Base-by-base conservation (phyloP, 768 basidiomycete genomes). In the Pisolithus marmoratus region DNA sequence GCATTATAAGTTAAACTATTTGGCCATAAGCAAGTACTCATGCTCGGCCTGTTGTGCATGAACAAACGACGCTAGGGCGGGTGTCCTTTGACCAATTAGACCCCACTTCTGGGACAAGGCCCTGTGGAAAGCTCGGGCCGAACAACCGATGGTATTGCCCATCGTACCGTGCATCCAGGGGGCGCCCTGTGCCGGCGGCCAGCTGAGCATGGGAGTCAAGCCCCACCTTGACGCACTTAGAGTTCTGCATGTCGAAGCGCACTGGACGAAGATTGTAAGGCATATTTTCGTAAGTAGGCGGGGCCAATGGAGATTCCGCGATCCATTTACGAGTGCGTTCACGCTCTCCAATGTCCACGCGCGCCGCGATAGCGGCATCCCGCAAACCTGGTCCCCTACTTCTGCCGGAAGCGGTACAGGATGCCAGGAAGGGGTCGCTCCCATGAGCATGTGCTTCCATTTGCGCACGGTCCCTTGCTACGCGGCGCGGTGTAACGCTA, bases 81-180 rank as follows among this genome's bases (percentile, higher is more conserved):
- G 29, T 37, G 43, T 44, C 49, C 12, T 26, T 17, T 1, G 42
- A 38, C 49, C 45, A 38, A 23, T 50, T 27, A 22, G 14, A 8
- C 26, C 55, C 49, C 40, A 54, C 49, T 34, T 54, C 49, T 4
- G 36, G 40, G 38, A 44, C 23, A 19, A 46, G 38, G 9, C 45
- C 48, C 20, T 42, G 6, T 6, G 44, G 36, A 20, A 49, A 8
- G 7, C 5, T n/a, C 8, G 26, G 34, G 2, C 42, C 44, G 5
- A 56, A 8, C 15, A 54, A 29, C 17, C 55, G 53, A 37, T 46
- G 53, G 26, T 43, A 49, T 5, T 20, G 19, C 23, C 41, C 49
- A 23, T 54, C 46, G 34, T 44, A 53, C 15, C 53, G 55, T 23
- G 38, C 55, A 31, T 56, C 53, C 4, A 56, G 53, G 14, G 55